These are phyloP conservation scores for Yamadazyma nakazawae DNA, from an alignment of 805 yeast species.

Conservation along the genomic window DNA sequence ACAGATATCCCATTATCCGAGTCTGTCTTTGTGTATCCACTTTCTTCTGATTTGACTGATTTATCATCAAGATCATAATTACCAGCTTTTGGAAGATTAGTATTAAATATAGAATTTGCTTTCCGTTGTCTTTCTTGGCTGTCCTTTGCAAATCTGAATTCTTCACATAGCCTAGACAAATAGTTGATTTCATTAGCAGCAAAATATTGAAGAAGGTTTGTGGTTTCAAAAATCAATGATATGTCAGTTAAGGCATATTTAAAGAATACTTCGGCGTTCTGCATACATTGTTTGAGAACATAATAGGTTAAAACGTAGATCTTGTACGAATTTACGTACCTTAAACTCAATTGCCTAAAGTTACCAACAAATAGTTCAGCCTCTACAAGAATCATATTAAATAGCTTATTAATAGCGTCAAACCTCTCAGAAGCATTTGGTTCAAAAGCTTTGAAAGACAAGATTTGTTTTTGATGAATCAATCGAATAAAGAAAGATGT, in stretches of 20 bases:
- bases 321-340: slow-evolving; percentile 39
- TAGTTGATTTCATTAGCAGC: slow-evolving; percentile 33
- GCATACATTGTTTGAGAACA: slow-evolving; percentile 40
- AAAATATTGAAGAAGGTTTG: slow-evolving; percentile 38
- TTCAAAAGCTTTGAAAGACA: slow-evolving; percentile 20
- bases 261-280: slow-evolving; percentile 35
- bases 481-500: slow-evolving; percentile 38
- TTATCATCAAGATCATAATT: background rate
- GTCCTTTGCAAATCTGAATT: slow-evolving; percentile 36
- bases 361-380: slow-evolving; percentile 44
- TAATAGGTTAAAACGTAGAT: slow-evolving; percentile 40
- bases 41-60: background rate
- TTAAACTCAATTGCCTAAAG: slow-evolving; percentile 34
- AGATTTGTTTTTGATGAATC: slow-evolving; percentile 34
- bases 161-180: slow-evolving; percentile 36
- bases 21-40: background rate
- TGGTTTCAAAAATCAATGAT: slow-evolving; percentile 31
- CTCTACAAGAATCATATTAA: slow-evolving; percentile 30
- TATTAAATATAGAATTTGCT: slow-evolving; percentile 7
- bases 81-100: background rate
- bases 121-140: slow-evolving; percentile 17
- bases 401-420: slow-evolving; percentile 31
- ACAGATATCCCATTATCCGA: background rate
- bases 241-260: slow-evolving; percentile 26
- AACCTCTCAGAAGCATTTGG: slow-evolving; percentile 19